Percentiles rank a stretch among this genome's conserved stretches.
Conservation (phyloP, 73 alveolate genomes). For the Paramecium caudatum region DNA sequence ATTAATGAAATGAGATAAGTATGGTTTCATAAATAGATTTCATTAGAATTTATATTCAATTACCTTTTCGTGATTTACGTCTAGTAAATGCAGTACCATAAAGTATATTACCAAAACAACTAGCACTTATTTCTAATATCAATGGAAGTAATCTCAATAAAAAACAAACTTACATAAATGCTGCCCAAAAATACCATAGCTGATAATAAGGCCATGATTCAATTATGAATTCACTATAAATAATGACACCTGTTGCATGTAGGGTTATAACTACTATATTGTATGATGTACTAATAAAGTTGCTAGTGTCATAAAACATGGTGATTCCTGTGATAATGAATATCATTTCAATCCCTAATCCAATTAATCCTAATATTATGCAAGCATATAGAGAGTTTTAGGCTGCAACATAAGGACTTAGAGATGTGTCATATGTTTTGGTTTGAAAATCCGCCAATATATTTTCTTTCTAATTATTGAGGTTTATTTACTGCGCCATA, state of each 20-base stretch:
- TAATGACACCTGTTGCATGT: conserved; percentile 15
- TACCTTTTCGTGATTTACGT: conserved; percentile 51
- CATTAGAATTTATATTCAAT: background rate
- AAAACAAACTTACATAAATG: background rate
- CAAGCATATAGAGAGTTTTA: conserved; percentile 20
- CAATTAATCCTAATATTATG: conserved; percentile 8
- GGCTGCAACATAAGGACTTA: background rate
- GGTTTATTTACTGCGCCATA: conserved; percentile 38
- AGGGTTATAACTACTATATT: background rate
- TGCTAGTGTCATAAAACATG: conserved; percentile 36
- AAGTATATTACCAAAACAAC: conserved; percentile 25
- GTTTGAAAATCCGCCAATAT: conserved; percentile 33
- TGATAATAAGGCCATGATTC: conserved; percentile 55
- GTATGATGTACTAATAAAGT: background rate
- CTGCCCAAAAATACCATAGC: conserved; percentile 66
- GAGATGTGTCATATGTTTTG: background rate
- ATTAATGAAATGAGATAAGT: background rate
- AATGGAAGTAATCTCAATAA: conserved; percentile 11
- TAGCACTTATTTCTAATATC: conserved; percentile 17
- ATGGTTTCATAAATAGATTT: background rate
- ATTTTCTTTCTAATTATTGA: conserved; percentile 44
- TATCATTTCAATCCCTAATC: conserved; percentile 4
- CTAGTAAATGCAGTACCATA: conserved; percentile 56
- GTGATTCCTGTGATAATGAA: conserved; percentile 17
- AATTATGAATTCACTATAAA: background rate